Evolutionary conservation across 2,329 filamentous ascomycete genomes (phyloP), one percentile per base, ranked within the genome.

Genomic region (Zasmidium cellare): DNA sequence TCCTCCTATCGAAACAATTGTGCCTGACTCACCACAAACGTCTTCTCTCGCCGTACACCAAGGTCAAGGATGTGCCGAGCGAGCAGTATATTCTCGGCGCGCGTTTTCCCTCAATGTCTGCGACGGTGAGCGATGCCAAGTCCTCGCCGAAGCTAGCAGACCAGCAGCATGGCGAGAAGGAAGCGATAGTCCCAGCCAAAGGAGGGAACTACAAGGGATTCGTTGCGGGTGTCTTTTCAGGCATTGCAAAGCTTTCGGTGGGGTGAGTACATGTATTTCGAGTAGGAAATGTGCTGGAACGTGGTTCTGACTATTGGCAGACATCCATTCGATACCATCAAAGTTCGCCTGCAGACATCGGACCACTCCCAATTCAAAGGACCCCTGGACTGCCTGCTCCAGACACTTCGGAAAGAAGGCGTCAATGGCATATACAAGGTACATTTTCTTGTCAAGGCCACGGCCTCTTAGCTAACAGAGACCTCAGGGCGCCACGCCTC

Each of bases 141-240:
- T 58, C 67, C 31, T 59, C 59, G 45, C 51, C 62, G 18, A 57
- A 53, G 28, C 53, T 55, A 46, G 55, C 66, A 59, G 59, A 55
- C 46, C 57, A 38, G 20, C 44, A 56, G 46, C 50, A 56, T 53
- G 49, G 49, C 53, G 58, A 46, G 18, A 56, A 62, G n/a, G 61
- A 65, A 47, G 61, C 59, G 18, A 58, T 58, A 24, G 60, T 55
- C 22, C 28, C 62, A 23, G 55, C 67, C 6, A 68, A 69, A 48
- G 63, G 62, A 65, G 69, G 72, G 65, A 88, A 90, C 72, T 97
- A 97, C 80, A 92, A 91, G 70, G 94, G 93, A n/a, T 99, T 97
- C 72, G 91, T 97, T 24, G 94, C 91, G 0, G 94, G 94, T n/a
- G 86, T 97, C 6, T 97, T 97, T 72, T 96, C 91, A 38, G 94